Conservation (phyloP, 352 stramenopile genomes). For the Phytophthora colocasiae region DNA sequence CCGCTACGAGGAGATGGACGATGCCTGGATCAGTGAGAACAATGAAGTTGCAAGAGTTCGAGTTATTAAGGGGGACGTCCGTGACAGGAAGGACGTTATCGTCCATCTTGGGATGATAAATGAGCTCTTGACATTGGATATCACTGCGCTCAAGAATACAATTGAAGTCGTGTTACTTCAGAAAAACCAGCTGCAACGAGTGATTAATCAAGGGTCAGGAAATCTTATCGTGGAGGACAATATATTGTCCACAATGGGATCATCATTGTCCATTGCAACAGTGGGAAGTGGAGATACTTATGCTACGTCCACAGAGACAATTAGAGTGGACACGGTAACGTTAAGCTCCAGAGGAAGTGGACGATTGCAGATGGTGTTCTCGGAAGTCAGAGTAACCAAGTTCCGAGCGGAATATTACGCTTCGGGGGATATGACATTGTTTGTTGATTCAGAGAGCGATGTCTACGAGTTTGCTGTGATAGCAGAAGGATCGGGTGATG, state of each 20-base stretch:
- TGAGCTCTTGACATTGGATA: slow-evolving; percentile 29
- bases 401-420: slow-evolving; percentile 17
- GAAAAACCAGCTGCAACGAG: slow-evolving; percentile 25
- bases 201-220: slow-evolving; percentile 22
- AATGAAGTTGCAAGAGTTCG: slow-evolving; percentile 17
- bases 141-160: slow-evolving; percentile 22
- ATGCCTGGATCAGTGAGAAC: not conserved
- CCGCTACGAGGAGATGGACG: slow-evolving; percentile 17
- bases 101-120: slow-evolving; percentile 11
- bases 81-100: slow-evolving; percentile 24
- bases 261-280: slow-evolving; percentile 17
- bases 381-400: slow-evolving; percentile 21
- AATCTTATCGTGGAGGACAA: slow-evolving; percentile 22
- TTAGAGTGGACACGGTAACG: slow-evolving; percentile 26
- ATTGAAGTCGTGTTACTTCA: slow-evolving; percentile 29
- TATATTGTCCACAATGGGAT: slow-evolving; percentile 17
- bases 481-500: slow-evolving; percentile 22
- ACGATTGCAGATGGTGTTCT: slow-evolving; percentile 20
- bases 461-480: slow-evolving; percentile 16
- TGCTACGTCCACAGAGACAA: slow-evolving; percentile 6
- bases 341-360: slow-evolving; percentile 29
- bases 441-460: slow-evolving; percentile 9
- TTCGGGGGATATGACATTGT: slow-evolving; percentile 20
- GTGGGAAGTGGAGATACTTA: slow-evolving; percentile 27
- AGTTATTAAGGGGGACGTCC: slow-evolving; percentile 25